These are phyloP conservation scores for Colletotrichum siamense DNA, from an alignment of 2,329 filamentous ascomycete genomes.

Conservation along the genomic window DNA sequence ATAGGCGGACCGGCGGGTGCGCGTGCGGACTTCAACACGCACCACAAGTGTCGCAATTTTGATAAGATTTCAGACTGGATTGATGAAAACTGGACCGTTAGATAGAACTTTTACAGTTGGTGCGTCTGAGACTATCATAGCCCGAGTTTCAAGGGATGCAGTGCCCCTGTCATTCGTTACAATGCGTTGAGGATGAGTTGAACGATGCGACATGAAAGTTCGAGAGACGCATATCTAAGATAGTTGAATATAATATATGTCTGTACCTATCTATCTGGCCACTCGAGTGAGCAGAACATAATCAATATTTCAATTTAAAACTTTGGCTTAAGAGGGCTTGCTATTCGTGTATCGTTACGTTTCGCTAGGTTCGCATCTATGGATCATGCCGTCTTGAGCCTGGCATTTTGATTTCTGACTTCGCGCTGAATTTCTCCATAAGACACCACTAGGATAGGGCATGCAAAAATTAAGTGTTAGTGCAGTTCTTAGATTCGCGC, in stretches of 20 bases:
- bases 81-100: conserved; percentile 9
- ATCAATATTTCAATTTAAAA: neutral
- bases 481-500: neutral
- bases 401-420: neutral
- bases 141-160: neutral
- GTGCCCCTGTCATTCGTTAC: neutral
- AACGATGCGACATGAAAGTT: neutral
- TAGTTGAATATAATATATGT: neutral
- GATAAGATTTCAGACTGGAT: conserved; percentile 23
- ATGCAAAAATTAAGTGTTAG: neutral
- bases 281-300: neutral
- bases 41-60: conserved; percentile 24
- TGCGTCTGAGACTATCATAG: neutral
- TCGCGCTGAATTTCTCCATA: neutral
- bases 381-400: neutral
- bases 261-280: neutral
- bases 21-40: conserved; percentile 21
- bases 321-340: neutral
- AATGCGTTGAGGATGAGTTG: neutral
- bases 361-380: neutral
- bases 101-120: neutral
- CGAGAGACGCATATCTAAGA: neutral
- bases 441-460: neutral
- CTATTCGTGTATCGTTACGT: neutral
- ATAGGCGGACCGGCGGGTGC: neutral